Evolutionary conservation across 163 green algal genomes (phyloP).

Genomic region (Chlorella variabilis): DNA sequence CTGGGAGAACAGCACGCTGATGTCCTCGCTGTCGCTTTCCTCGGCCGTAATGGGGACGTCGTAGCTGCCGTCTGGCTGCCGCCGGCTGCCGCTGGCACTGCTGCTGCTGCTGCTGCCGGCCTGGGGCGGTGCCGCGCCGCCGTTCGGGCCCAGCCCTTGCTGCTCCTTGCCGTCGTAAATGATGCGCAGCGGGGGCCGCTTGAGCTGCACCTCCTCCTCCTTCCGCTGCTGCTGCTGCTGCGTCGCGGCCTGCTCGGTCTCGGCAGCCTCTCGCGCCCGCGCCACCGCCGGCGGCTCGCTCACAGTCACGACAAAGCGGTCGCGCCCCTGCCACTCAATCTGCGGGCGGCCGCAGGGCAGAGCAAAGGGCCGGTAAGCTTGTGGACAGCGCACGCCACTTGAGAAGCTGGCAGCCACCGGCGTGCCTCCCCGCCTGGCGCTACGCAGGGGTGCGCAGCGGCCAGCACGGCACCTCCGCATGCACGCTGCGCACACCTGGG

Average conservation of each 20-base stretch:
- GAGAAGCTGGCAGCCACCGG: too few species aligned
- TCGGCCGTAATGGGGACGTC: not conserved
- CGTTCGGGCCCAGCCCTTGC: not conserved
- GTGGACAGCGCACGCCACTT: too few species aligned
- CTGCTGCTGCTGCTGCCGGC: not conserved
- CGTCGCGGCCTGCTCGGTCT: not conserved
- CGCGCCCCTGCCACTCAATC: slow-evolving; percentile 43
- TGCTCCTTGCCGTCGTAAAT: slow-evolving; percentile 34
- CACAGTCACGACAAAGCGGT: slow-evolving; percentile 44
- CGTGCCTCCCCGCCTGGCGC: too few species aligned
- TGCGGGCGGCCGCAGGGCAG: too few species aligned
- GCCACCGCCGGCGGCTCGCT: slow-evolving; percentile 1
- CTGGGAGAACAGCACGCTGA: slow-evolving; percentile 12
- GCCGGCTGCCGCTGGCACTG: not conserved
- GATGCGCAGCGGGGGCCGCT: slow-evolving; percentile 31
- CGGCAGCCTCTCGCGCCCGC: not conserved
- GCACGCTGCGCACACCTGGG: not conserved
- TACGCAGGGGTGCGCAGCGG: too few species aligned
- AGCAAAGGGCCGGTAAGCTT: too few species aligned
- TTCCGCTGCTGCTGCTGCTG: not conserved
- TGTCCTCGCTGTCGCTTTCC: slow-evolving; percentile 19
- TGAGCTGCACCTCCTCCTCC: not conserved
- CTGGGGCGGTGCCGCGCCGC: not conserved
- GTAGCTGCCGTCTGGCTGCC: not conserved
- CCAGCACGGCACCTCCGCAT: too few species aligned